A percentile compares a stretch with the other conserved stretches of the same genome.
phyloP scores from a whole-genome alignment of 1,284 basidiomycete species.

The Naganishia liquefaciens region DNA sequence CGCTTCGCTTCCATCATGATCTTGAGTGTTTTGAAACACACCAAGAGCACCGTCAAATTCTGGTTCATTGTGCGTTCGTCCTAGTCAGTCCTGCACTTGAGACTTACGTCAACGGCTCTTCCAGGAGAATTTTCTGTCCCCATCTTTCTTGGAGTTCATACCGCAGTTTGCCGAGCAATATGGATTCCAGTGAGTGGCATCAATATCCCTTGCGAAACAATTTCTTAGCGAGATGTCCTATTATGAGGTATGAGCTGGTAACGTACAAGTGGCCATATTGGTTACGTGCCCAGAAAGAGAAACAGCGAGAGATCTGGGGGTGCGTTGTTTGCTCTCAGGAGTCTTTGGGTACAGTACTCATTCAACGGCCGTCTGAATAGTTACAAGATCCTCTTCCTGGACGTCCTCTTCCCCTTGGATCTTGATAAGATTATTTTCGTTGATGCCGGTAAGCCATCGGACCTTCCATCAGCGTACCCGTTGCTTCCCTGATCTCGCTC shows the following conservation, averaged over 20 bases:
- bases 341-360: neutral
- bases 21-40: constrained; percentile 89
- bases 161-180: constrained; percentile 88
- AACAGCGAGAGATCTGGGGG: constrained; percentile 98
- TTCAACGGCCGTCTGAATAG: constrained; percentile 31
- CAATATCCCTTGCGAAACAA: neutral
- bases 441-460: constrained; percentile 65
- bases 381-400: constrained; percentile 98
- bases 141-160: constrained; percentile 96
- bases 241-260: constrained; percentile 71
- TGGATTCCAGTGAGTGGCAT: constrained; percentile 69
- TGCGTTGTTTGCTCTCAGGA: constrained; percentile 21
- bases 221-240: neutral
- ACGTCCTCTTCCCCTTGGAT: constrained; percentile 97
- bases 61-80: constrained; percentile 79
- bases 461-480: no score
- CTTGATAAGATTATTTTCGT: constrained; percentile 98
- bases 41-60: constrained; percentile 90
- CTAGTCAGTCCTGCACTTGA: neutral
- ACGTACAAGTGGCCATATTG: constrained; percentile 99
- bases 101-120: neutral
- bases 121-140: constrained; percentile 88
- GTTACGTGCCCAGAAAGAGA: constrained; percentile 94
- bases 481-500: neutral
- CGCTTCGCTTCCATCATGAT: constrained; percentile 99